Evolutionary conservation across 805 yeast genomes (phyloP).

Genomic region (Tetrapisispora taiwanensis): DNA sequence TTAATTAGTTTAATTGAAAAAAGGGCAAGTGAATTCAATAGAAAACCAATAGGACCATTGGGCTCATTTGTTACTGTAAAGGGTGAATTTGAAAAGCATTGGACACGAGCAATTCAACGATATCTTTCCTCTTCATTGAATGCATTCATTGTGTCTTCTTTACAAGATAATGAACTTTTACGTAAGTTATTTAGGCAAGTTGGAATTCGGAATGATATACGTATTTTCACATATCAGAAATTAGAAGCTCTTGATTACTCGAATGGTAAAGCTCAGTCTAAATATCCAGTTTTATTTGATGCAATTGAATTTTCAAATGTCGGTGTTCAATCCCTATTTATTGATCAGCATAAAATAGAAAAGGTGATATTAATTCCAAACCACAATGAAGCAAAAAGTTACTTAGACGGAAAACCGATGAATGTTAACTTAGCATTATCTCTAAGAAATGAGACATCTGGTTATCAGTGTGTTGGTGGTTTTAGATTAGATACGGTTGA

Average conservation of each 20-base stretch:
- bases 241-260: conserved; percentile 38
- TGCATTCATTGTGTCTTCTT: conserved; percentile 58
- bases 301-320: conserved; percentile 46
- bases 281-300: conserved; percentile 46
- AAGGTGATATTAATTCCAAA: conserved; percentile 43
- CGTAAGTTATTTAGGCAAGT: conserved; percentile 27
- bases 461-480: conserved; percentile 40
- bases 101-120: conserved; percentile 54
- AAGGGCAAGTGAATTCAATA: conserved; percentile 32
- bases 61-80: conserved; percentile 54
- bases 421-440: conserved; percentile 38
- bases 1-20: conserved; percentile 35
- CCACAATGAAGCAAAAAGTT: conserved; percentile 40
- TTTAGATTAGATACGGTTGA: conserved; percentile 45
- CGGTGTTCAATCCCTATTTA: conserved; percentile 47
- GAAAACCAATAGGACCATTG: conserved; percentile 69
- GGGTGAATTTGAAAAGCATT: conserved; percentile 37
- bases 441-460: conserved; percentile 33
- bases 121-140: conserved; percentile 40
- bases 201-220: conserved; percentile 33
- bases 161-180: conserved; percentile 44
- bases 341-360: conserved; percentile 57
- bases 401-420: conserved; percentile 28
- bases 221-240: conserved; percentile 34
- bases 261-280: conserved; percentile 33